Percentiles rank a stretch among this genome's conserved stretches.
Conservation (phyloP, 2,329 filamentous ascomycete species). For the Neopestalotiopsis sp. region DNA sequence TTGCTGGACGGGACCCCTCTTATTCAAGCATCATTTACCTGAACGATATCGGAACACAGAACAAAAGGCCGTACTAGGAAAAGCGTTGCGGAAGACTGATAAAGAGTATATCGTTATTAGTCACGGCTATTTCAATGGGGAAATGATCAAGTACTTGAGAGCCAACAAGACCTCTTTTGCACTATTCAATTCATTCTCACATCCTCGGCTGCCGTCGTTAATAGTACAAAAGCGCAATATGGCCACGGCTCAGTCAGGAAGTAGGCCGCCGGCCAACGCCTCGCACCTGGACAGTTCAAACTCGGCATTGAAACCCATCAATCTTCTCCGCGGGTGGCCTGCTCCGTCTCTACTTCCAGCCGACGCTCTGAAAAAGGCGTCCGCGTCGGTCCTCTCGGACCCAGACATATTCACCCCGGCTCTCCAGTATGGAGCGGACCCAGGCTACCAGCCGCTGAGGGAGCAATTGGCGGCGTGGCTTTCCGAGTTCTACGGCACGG, state of each 20-base stretch:
- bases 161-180: too few relatives aligned
- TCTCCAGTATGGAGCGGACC: conserved; percentile 81
- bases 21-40: background rate
- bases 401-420: conserved; percentile 63
- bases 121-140: background rate
- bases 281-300: background rate
- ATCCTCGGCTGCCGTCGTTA: background rate
- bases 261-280: background rate
- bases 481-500: conserved; percentile 58
- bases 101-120: background rate
- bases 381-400: conserved; percentile 65
- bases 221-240: background rate
- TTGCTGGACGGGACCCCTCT: background rate
- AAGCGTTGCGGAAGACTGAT: background rate
- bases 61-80: background rate
- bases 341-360: conserved; percentile 67
- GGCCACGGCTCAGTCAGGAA: background rate
- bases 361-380: conserved; percentile 63
- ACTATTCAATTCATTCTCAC: background rate
- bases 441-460: conserved; percentile 74
- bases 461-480: conserved; percentile 75
- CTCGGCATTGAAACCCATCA: conserved; percentile 51
- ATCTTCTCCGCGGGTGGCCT: conserved; percentile 74
- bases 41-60: background rate
- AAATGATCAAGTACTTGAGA: background rate